phyloP scores from a whole-genome alignment of 306 rosid genomes.

The Fragaria iinumae region DNA sequence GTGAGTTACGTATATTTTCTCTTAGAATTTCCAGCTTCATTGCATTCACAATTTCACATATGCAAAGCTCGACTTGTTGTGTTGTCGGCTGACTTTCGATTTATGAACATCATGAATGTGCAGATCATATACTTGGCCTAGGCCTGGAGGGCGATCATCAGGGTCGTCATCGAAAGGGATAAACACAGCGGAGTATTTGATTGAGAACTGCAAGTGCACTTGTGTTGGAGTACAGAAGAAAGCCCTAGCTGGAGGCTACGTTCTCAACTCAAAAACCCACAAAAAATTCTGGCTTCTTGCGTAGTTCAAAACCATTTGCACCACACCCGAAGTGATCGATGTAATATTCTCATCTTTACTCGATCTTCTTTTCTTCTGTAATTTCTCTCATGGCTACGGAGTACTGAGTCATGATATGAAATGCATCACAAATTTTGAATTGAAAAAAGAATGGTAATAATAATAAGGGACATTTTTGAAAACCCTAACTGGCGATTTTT shows the following conservation, averaged over 20 bases:
- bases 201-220: slow-evolving; percentile 66
- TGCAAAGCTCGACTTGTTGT: neutral
- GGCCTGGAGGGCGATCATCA: slow-evolving; percentile 22
- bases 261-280: slow-evolving; percentile 71
- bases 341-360: neutral
- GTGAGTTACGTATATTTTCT: slow-evolving; percentile 27
- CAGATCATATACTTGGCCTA: slow-evolving; percentile 39
- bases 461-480: neutral
- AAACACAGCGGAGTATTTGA: slow-evolving; percentile 77
- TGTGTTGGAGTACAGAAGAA: slow-evolving; percentile 79
- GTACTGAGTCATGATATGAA: neutral
- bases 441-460: neutral
- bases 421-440: neutral
- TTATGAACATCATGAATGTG: neutral
- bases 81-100: neutral
- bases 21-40: neutral
- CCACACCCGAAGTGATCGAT: neutral
- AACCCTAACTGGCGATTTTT: neutral
- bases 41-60: neutral
- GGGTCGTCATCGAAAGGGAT: slow-evolving; percentile 47
- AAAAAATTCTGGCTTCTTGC: slow-evolving; percentile 88
- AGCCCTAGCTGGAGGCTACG: slow-evolving; percentile 65
- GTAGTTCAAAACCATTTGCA: slow-evolving; percentile 10
- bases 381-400: neutral
- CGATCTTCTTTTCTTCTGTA: neutral